Conservation (phyloP, 1,284 basidiomycete genomes). For the Agaricales sp. region DNA sequence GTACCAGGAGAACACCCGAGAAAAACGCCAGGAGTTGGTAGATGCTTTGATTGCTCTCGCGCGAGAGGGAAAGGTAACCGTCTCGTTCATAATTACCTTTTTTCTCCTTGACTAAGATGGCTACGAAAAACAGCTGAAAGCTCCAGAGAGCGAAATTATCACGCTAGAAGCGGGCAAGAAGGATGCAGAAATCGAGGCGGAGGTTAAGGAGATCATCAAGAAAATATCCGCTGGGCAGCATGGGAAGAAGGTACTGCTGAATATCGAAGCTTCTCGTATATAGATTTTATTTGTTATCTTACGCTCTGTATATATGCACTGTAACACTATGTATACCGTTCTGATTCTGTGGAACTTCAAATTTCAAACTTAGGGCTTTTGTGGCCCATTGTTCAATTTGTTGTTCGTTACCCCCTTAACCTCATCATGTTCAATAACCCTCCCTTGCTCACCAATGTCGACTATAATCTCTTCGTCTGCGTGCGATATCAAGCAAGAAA, state of each 20-base stretch:
- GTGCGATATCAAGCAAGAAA: no score
- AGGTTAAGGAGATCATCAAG: constrained; percentile 36
- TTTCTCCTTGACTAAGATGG: constrained; percentile 4
- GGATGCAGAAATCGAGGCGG: constrained; percentile 41
- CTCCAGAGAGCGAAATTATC: constrained; percentile 59
- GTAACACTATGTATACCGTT: no score
- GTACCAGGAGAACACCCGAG: constrained; percentile 37
- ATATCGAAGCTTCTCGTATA: constrained; percentile 26
- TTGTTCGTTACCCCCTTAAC: no score
- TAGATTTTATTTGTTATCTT: no score
- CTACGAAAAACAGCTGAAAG: constrained; percentile 36
- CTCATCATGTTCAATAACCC: no score
- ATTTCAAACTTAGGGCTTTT: no score
- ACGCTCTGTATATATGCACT: no score
- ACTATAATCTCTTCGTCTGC: no score
- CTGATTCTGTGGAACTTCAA: no score
- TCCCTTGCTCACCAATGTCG: no score
- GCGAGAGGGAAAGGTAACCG: constrained; percentile 40
- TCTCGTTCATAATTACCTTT: neutral
- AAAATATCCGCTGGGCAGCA: constrained; percentile 41
- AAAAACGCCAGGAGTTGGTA: constrained; percentile 39
- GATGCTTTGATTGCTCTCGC: constrained; percentile 40
- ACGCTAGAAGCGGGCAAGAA: constrained; percentile 34
- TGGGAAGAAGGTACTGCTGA: constrained; percentile 66
- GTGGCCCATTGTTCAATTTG: no score